phyloP scores from a whole-genome alignment of 352 stramenopile genomes.

The Phytophthora ohioensis region DNA sequence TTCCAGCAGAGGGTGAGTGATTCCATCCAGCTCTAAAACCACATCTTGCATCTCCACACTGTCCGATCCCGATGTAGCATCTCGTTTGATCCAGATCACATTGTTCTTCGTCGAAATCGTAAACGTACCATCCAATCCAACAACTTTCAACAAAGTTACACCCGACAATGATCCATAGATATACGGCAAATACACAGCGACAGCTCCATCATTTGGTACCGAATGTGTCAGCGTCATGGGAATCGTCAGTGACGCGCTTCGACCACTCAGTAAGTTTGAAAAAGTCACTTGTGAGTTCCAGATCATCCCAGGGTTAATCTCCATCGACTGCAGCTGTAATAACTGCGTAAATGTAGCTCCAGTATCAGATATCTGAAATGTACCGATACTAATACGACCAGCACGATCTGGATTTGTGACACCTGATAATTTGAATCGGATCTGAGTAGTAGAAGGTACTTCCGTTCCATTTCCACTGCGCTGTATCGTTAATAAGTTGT shows the following conservation, averaged over 20 bases:
- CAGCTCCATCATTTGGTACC: conserved; percentile 48
- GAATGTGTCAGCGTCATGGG: conserved; percentile 40
- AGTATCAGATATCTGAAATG: conserved; percentile 34
- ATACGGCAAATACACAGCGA: conserved; percentile 59
- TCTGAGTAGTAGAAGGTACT: conserved; percentile 9
- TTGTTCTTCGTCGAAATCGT: conserved; percentile 30
- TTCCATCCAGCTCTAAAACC: conserved; percentile 34
- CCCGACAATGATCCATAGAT: conserved; percentile 47
- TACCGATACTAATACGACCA: conserved; percentile 37
- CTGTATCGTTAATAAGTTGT: conserved; percentile 34
- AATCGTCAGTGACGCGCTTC: conserved; percentile 40
- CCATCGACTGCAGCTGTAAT: conserved; percentile 32
- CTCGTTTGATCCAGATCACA: conserved; percentile 33
- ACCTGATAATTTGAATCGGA: conserved; percentile 36
- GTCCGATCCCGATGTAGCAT: conserved; percentile 29
- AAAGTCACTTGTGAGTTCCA: conserved; percentile 36
- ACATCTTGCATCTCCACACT: conserved; percentile 41
- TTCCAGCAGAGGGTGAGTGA: conserved; percentile 64
- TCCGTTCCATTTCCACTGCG: conserved; percentile 33
- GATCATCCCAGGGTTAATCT: conserved; percentile 45
- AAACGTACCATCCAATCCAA: conserved; percentile 42
- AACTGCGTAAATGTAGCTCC: conserved; percentile 7
- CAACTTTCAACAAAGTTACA: conserved; percentile 31
- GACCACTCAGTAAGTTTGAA: conserved; percentile 51
- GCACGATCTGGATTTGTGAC: conserved; percentile 39